phyloP scores from a whole-genome alignment of 306 rosid species.

The Vigna mungo region DNA sequence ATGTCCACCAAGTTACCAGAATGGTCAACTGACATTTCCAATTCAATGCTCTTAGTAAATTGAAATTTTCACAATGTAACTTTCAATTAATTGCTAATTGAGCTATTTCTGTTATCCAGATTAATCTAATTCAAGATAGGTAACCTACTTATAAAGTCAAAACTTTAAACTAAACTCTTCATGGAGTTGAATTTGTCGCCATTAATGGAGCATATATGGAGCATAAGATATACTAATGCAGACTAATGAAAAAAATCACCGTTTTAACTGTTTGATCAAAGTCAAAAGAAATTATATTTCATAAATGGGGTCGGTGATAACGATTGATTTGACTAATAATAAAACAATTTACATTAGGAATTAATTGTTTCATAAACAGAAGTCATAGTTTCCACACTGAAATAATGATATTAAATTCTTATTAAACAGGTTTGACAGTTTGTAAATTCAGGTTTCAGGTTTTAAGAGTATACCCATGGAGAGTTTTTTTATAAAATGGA shows the following conservation, averaged over 20 bases:
- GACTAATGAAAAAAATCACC: not conserved
- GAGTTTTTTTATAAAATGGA: no score
- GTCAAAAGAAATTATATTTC: conserved; percentile 23
- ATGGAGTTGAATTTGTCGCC: not conserved
- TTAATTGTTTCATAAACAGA: not conserved
- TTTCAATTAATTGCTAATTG: no score
- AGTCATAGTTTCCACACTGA: no score
- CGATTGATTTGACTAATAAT: not conserved
- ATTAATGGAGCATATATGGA: not conserved
- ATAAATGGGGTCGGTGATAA: conserved; percentile 13
- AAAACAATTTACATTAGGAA: not conserved
- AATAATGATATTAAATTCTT: no score
- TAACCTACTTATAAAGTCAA: not conserved
- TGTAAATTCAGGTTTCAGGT: no score
- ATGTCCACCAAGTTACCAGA: not conserved
- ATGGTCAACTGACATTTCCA: not conserved
- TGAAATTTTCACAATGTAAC: not conserved
- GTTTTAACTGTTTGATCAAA: conserved; percentile 14
- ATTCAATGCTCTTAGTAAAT: conserved; percentile 15
- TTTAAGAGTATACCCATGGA: no score
- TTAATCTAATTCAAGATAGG: not conserved
- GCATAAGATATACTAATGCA: not conserved
- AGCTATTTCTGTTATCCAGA: not conserved
- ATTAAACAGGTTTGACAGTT: no score
- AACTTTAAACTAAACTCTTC: conserved; percentile 6